Conservation (phyloP, 1,284 basidiomycete genomes). For the Melampsora occidentalis region DNA sequence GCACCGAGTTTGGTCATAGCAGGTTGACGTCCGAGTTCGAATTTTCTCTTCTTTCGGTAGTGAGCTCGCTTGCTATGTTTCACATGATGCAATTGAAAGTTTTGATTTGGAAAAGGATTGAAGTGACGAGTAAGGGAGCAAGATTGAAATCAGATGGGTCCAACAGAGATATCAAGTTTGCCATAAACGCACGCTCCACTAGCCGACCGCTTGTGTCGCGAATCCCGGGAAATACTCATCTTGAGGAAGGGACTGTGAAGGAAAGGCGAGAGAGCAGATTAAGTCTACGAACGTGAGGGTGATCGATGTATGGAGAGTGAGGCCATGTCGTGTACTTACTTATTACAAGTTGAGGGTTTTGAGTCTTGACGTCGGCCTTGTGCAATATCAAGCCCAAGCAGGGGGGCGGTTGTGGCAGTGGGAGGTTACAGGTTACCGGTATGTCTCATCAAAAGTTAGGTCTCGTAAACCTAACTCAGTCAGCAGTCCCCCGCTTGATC, state of each 20-base stretch:
- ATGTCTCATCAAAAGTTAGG: slow-evolving; percentile 39
- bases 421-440: neutral
- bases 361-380: too few species aligned
- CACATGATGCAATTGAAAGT: slow-evolving; percentile 51
- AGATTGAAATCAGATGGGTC: neutral
- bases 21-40: slow-evolving; percentile 92
- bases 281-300: neutral
- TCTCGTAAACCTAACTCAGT: slow-evolving; percentile 28
- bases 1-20: slow-evolving; percentile 90
- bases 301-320: neutral
- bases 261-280: neutral
- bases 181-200: slow-evolving; percentile 57
- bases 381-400: neutral
- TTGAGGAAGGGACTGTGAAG: slow-evolving; percentile 16
- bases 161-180: neutral
- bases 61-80: slow-evolving; percentile 77
- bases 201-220: slow-evolving; percentile 89
- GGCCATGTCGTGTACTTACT: neutral
- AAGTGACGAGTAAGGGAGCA: neutral
- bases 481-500: neutral
- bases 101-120: neutral
- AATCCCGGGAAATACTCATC: slow-evolving; percentile 73
- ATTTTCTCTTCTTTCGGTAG: slow-evolving; percentile 99
- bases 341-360: neutral
- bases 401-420: neutral